These are phyloP conservation scores for Verbena officinalis DNA, from an alignment of 257 asterid genomes.

Conservation along the genomic window DNA sequence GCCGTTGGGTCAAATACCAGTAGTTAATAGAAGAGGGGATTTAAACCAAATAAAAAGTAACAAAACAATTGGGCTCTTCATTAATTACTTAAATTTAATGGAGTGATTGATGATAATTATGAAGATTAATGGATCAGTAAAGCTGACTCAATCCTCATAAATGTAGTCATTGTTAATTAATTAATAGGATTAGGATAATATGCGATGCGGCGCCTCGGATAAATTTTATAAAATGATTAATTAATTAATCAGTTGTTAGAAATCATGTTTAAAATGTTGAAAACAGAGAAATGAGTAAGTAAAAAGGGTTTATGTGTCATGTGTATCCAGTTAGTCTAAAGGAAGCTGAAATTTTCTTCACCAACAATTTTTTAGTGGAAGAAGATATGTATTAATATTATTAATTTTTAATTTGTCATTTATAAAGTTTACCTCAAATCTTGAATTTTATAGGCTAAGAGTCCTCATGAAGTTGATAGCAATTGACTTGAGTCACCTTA, in stretches of 20 bases:
- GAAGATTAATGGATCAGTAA: too few relatives aligned
- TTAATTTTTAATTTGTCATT: neutral
- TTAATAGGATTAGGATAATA: constrained; percentile 14
- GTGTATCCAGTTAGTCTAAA: too few relatives aligned
- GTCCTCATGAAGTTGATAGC: constrained; percentile 4
- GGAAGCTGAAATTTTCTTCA: too few relatives aligned
- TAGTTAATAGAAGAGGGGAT: too few relatives aligned
- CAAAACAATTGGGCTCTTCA: too few relatives aligned
- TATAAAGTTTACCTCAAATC: too few relatives aligned
- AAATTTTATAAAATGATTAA: constrained; percentile 11
- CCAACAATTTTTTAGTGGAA: constrained; percentile 27
- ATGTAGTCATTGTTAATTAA: neutral
- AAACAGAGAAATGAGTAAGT: neutral
- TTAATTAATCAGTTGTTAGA: too few relatives aligned
- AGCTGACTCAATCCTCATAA: neutral
- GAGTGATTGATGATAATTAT: neutral
- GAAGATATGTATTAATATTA: constrained; percentile 3
- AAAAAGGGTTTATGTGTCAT: too few relatives aligned
- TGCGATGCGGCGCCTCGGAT: constrained; percentile 39
- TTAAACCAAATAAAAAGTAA: too few relatives aligned
- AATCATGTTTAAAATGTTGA: neutral
- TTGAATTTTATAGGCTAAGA: too few relatives aligned
- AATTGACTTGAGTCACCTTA: too few relatives aligned
- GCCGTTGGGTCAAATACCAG: too few relatives aligned
- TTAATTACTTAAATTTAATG: neutral